Evolutionary conservation across 2,329 filamentous ascomycete species (phyloP).

Genomic region (Alternaria metachromatica): DNA sequence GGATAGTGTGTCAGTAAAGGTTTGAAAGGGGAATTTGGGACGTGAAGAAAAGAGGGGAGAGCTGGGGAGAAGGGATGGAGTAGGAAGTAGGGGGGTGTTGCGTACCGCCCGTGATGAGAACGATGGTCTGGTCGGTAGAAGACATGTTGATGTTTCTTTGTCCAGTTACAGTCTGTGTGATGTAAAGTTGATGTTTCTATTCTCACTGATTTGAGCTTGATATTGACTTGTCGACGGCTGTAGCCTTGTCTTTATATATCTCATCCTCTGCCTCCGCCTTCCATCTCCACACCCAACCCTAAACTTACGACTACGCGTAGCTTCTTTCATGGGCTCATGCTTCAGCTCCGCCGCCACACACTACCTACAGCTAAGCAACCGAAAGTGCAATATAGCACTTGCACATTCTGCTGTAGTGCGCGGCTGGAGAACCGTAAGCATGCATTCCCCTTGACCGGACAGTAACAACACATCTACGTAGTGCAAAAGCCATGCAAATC

Average conservation of each 20-base stretch:
- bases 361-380: not conserved
- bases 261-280: not conserved
- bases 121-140: constrained; percentile 27
- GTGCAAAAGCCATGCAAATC: not conserved
- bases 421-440: not conserved
- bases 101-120: constrained; percentile 48
- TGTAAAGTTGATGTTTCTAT: not conserved
- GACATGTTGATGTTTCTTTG: not conserved
- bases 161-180: not conserved
- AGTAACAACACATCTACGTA: not conserved
- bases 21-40: not conserved
- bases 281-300: not conserved
- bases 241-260: not conserved
- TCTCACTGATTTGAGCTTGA: not conserved
- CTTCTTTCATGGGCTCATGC: not conserved
- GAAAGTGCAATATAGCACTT: not conserved
- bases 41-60: not conserved
- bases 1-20: rapidly evolving
- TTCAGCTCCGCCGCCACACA: not conserved
- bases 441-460: not conserved
- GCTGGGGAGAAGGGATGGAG: not conserved
- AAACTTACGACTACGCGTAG: not conserved
- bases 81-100: not conserved
- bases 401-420: not conserved
- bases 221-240: not conserved